Evolutionary conservation across 2,329 filamentous ascomycete species (phyloP), one percentile per base, ranked within the genome.

Genomic region (Lasiodiplodia sp.): DNA sequence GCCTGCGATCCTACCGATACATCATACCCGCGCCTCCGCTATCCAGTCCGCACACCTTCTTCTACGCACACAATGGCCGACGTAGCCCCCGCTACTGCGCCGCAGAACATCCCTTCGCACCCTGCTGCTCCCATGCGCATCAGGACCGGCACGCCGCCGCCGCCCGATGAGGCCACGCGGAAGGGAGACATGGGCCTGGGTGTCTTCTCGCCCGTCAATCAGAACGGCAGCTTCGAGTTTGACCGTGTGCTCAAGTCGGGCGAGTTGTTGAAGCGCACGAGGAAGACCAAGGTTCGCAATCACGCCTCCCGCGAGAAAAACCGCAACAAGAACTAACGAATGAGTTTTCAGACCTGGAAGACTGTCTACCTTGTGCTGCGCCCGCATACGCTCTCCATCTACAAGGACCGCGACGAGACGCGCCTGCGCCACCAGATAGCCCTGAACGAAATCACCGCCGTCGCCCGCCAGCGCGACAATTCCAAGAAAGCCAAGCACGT

Each of bases 201-300:
- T 72, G 85, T 89, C 18, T 89, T 93, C 76, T 96, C 93, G 37
- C 93, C 94, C 4, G 93, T 98, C 71, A 97, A 95, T 77, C 91
- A 97, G 80, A 94, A 97, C 80, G 96, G 96, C 71, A 96, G 93
- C 80, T 99, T 97, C 79, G 94, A 96, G 76, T 97, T 96, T 76
- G 96, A 99, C 80, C 91, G 94, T 63, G 92, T 98, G 67, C 87
- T 98, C 79, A 98, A 97, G 82, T 89, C 91, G 68, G 94, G 95
- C 69, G 91, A 91, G 73, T 89, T 97, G 49, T 87, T 92, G 76
- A 97, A 97, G 81, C 89, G 95, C 73, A 96, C 94, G 21, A 91
- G 94, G 75, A 97, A 95, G 84, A 98, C 95, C 70, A 97, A 96
- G 90, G 93, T 94, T 80, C 70, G 68, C 58, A 34, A 18, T 51